phyloP scores from a whole-genome alignment of 1,139 yeast species.

The Geotrichum fermentans region DNA sequence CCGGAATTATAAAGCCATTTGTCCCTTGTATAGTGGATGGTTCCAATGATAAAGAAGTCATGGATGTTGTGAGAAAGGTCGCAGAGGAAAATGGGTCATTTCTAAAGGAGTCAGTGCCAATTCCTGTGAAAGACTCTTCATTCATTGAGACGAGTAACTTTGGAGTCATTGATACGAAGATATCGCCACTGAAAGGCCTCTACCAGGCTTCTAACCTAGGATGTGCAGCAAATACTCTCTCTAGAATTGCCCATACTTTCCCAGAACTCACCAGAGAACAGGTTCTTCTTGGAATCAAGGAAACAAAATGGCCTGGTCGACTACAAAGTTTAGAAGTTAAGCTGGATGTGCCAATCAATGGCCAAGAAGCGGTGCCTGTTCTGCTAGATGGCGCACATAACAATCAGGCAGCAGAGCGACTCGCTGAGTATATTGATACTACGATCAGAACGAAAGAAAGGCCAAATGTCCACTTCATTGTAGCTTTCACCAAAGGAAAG shows the following conservation, averaged over 20 bases:
- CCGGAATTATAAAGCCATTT: constrained; percentile 66
- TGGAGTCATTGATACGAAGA: constrained; percentile 25
- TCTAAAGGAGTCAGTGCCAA: constrained; percentile 16
- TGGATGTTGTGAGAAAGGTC: constrained; percentile 40
- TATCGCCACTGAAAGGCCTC: constrained; percentile 60
- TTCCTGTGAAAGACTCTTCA: constrained; percentile 9
- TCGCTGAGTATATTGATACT: constrained; percentile 45
- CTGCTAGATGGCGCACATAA: constrained; percentile 93
- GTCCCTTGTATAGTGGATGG: constrained; percentile 71
- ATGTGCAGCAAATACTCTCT: constrained; percentile 59
- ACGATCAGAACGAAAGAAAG: constrained; percentile 27
- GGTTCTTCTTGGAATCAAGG: constrained; percentile 49
- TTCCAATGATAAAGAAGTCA: constrained; percentile 50
- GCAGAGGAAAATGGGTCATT: constrained; percentile 22
- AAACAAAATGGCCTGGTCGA: constrained; percentile 42
- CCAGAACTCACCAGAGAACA: constrained; percentile 27
- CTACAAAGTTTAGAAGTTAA: constrained; percentile 32
- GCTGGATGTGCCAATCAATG: constrained; percentile 41
- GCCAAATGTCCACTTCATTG: constrained; percentile 52
- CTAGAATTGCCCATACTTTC: constrained; percentile 31
- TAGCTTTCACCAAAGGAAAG: constrained; percentile 77
- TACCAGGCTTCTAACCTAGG: constrained; percentile 70
- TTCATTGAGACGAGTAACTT: constrained; percentile 16
- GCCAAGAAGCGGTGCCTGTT: constrained; percentile 54
- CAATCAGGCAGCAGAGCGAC: constrained; percentile 69